Percentiles rank a stretch among this genome's conserved stretches.
These are phyloP conservation scores for Ochromonas danica DNA, from an alignment of 108 stramenopile species.

Conservation along the genomic window DNA sequence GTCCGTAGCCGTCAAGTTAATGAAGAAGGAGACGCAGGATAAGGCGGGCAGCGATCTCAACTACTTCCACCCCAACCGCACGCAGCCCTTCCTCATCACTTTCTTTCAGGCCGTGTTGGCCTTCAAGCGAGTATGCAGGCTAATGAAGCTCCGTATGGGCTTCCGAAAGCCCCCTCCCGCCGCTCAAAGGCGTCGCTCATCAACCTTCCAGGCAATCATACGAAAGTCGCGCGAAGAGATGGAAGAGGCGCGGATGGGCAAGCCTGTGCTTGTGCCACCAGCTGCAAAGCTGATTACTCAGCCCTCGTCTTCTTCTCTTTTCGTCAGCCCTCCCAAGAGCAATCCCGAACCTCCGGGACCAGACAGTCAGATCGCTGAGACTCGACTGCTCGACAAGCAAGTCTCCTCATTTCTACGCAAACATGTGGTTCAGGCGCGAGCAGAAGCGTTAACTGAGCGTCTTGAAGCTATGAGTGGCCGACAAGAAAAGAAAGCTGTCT, in stretches of 20 bases:
- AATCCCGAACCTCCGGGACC: too few species aligned
- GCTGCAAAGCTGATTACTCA: neutral
- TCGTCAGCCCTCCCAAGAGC: too few species aligned
- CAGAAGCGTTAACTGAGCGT: neutral
- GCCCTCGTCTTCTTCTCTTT: too few species aligned
- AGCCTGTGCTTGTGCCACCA: neutral
- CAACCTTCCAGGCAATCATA: neutral
- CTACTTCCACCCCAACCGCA: neutral
- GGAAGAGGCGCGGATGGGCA: neutral
- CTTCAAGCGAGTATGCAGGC: neutral
- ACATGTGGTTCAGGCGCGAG: neutral
- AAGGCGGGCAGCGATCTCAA: too few species aligned
- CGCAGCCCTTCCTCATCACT: conserved; percentile 28
- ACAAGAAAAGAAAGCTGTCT: neutral
- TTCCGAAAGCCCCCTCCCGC: neutral
- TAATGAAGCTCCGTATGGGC: neutral
- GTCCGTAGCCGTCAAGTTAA: too few species aligned
- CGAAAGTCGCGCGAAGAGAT: neutral
- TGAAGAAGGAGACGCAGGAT: too few species aligned
- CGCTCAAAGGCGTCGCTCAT: neutral
- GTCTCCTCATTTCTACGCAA: neutral
- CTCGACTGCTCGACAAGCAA: neutral
- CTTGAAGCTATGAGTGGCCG: neutral
- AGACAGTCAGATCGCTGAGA: neutral
- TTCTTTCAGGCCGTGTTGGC: conserved; percentile 22